Evolutionary conservation across 805 yeast species (phyloP).

Genomic region (Saccharomyces jurei): DNA sequence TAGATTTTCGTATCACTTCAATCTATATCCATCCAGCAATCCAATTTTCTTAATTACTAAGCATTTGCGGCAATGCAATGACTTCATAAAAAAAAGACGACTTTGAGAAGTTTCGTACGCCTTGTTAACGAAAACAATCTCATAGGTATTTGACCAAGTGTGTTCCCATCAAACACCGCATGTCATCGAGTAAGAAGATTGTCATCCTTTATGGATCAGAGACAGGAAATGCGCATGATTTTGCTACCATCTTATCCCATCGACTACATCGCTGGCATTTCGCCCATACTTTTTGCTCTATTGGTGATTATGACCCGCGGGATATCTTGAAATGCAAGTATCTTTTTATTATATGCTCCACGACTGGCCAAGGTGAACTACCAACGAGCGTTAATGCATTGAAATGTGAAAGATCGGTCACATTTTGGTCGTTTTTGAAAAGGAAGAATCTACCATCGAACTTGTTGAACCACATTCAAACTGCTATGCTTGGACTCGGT

Average conservation of each 20-base stretch:
- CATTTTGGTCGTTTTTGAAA: slow-evolving; percentile 66
- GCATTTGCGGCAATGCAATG: not conserved
- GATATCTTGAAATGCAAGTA: slow-evolving; percentile 42
- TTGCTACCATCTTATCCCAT: slow-evolving; percentile 56
- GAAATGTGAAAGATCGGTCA: slow-evolving; percentile 10
- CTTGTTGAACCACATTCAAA: slow-evolving; percentile 50
- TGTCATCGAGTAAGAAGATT: slow-evolving; percentile 29
- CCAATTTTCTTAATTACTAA: not conserved
- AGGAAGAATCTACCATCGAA: slow-evolving; percentile 55
- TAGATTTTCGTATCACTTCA: not conserved
- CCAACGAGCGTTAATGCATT: slow-evolving; percentile 58
- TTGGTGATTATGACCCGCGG: slow-evolving; percentile 55
- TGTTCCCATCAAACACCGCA: not conserved
- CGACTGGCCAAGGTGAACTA: slow-evolving; percentile 92
- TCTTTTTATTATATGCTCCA: slow-evolving; percentile 53
- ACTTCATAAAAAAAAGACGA: not conserved
- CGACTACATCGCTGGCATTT: slow-evolving; percentile 46
- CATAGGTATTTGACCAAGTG: not conserved
- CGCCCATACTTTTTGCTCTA: slow-evolving; percentile 40
- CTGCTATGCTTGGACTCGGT: slow-evolving; percentile 84
- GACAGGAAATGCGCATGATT: slow-evolving; percentile 86
- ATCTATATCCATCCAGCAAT: not conserved
- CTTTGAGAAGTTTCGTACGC: not conserved
- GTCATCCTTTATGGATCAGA: slow-evolving; percentile 83
- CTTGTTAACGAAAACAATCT: not conserved